phyloP scores from a whole-genome alignment of 192 early-diverging fungal genomes.

The Umbelopsis sp. region DNA sequence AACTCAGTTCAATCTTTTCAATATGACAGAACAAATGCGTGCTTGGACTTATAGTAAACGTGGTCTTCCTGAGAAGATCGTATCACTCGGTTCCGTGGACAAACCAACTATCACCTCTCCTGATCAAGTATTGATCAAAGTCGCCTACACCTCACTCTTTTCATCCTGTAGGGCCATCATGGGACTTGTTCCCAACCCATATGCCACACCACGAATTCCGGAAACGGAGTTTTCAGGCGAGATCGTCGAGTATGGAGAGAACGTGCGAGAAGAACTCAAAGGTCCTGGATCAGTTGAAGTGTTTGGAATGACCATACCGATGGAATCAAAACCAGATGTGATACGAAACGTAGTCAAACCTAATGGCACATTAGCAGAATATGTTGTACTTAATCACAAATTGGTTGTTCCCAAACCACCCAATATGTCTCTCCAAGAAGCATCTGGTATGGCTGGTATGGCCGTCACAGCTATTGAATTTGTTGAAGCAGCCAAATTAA shows the following conservation, averaged over 20 bases:
- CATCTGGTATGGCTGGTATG: neutral
- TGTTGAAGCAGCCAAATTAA: neutral
- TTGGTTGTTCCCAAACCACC: neutral
- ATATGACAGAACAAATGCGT: slow-evolving; percentile 6
- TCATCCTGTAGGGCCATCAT: neutral
- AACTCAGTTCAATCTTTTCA: no score
- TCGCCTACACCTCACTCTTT: neutral
- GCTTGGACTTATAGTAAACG: neutral
- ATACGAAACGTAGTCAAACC: neutral
- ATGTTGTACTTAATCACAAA: neutral
- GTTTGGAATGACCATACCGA: neutral
- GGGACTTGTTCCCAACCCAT: neutral
- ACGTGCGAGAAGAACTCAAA: slow-evolving; percentile 5
- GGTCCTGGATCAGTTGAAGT: neutral
- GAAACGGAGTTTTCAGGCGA: slow-evolving; percentile 9
- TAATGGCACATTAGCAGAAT: slow-evolving; percentile 2
- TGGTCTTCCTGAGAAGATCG: neutral
- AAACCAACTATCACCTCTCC: neutral
- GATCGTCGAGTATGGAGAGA: slow-evolving; percentile 8
- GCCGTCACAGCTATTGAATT: neutral
- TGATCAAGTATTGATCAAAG: slow-evolving; percentile 12
- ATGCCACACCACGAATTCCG: neutral
- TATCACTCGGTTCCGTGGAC: neutral
- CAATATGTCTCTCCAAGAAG: neutral
- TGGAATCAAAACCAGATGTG: neutral